Evolutionary conservation across 2,329 filamentous ascomycete species (phyloP).

Genomic region (Xylariaceae sp.): DNA sequence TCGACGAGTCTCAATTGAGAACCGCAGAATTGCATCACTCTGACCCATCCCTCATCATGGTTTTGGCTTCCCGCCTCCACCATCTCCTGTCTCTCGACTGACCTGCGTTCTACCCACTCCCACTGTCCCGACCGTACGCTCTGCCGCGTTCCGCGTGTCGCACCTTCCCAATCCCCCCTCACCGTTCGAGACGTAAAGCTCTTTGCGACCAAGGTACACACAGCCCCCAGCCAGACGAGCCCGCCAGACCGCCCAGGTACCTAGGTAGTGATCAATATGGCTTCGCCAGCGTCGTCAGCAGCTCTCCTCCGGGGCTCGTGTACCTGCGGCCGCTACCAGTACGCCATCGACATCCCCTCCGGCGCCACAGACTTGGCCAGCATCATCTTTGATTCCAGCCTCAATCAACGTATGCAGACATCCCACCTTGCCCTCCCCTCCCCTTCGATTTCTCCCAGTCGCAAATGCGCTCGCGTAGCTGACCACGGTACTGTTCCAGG

Average conservation of each 20-base stretch:
- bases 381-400: constrained; percentile 71
- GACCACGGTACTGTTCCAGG: constrained; percentile 36
- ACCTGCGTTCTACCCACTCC: too few species aligned
- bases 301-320: constrained; percentile 65
- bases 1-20: too few species aligned
- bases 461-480: not conserved
- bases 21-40: too few species aligned
- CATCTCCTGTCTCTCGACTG: too few species aligned
- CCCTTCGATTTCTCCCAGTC: not conserved
- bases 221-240: not conserved
- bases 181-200: too few species aligned
- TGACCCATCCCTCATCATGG: too few species aligned
- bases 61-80: too few species aligned
- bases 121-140: too few species aligned
- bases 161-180: too few species aligned
- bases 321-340: constrained; percentile 81
- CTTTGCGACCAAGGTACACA: not conserved
- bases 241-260: not conserved
- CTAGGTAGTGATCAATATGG: constrained; percentile 4
- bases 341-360: constrained; percentile 67
- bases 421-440: not conserved
- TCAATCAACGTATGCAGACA: constrained; percentile 63
- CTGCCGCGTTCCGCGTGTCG: too few species aligned
- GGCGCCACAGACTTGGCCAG: constrained; percentile 53
- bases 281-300: constrained; percentile 1